phyloP scores from a whole-genome alignment of 768 basidiomycete species.

The Rhizopogon salebrosus region DNA sequence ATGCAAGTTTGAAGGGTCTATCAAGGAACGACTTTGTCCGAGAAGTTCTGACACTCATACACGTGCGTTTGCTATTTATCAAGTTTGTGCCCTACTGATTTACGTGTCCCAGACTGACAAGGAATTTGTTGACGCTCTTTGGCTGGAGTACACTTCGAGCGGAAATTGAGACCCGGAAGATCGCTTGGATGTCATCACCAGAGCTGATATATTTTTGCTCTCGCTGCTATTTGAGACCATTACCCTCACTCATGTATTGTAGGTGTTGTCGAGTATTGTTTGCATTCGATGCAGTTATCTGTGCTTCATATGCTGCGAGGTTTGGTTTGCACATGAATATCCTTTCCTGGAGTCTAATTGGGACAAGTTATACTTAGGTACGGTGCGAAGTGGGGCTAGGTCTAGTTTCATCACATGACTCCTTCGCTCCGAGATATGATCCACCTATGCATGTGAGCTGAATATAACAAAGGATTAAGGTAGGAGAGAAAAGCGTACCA shows the following conservation, averaged over 20 bases:
- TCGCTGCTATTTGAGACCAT: neutral
- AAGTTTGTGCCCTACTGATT: neutral
- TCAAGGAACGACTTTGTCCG: constrained; percentile 55
- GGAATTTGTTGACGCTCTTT: constrained; percentile 59
- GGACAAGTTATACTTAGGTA: too few species aligned
- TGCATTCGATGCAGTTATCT: neutral
- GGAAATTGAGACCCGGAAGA: neutral
- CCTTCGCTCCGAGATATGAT: constrained; percentile 18
- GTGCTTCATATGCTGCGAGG: neutral
- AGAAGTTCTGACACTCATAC: constrained; percentile 56
- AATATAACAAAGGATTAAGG: neutral
- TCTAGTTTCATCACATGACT: constrained; percentile 9
- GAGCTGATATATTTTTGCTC: constrained; percentile 2
- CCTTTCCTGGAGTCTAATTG: too few species aligned
- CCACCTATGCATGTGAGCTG: constrained; percentile 11
- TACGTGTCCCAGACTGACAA: constrained; percentile 48
- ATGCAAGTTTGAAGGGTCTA: constrained; percentile 19
- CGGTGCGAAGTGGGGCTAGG: neutral
- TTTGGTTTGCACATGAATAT: neutral
- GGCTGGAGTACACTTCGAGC: constrained; percentile 41
- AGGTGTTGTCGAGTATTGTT: neutral
- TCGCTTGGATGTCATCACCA: neutral
- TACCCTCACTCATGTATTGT: neutral
- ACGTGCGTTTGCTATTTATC: constrained; percentile 35
- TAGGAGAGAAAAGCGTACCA: constrained; percentile 28